Evolutionary conservation across 306 rosid genomes (phyloP).

Genomic region (Rosa rugosa): DNA sequence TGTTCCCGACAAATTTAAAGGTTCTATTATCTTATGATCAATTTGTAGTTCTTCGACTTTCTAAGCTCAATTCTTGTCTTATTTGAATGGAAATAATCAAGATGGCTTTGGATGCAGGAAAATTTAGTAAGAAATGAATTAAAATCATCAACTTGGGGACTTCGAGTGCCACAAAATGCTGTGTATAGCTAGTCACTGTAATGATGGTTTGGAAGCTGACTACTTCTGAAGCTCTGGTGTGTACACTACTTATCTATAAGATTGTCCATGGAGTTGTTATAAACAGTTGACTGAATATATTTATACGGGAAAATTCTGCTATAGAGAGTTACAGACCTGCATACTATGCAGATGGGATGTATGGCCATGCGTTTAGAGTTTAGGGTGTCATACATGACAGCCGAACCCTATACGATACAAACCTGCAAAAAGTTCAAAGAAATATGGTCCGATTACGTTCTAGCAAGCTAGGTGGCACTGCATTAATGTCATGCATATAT

Average conservation of each 20-base stretch:
- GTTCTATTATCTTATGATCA: not conserved
- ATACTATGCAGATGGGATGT: no score
- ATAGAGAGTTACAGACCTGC: no score
- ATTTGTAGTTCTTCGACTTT: not conserved
- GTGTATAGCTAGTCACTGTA: not conserved
- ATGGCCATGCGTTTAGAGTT: no score
- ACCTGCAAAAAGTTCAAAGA: not conserved
- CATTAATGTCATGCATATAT: not conserved
- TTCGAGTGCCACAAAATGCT: not conserved
- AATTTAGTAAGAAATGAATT: not conserved
- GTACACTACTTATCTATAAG: no score
- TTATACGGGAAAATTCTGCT: no score
- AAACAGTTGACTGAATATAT: not conserved
- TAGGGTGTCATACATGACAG: no score
- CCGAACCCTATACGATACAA: not conserved
- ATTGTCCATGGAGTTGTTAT: not conserved
- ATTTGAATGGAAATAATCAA: not conserved
- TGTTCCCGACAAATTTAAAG: not conserved
- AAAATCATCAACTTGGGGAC: not conserved
- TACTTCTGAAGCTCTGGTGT: not conserved
- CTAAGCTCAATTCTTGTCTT: not conserved
- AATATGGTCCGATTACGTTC: not conserved
- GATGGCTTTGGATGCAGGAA: not conserved
- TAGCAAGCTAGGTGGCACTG: not conserved
- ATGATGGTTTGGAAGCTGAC: not conserved